These are phyloP conservation scores for Nicotiana sylvestris DNA, from an alignment of 257 asterid genomes.

Conservation along the genomic window DNA sequence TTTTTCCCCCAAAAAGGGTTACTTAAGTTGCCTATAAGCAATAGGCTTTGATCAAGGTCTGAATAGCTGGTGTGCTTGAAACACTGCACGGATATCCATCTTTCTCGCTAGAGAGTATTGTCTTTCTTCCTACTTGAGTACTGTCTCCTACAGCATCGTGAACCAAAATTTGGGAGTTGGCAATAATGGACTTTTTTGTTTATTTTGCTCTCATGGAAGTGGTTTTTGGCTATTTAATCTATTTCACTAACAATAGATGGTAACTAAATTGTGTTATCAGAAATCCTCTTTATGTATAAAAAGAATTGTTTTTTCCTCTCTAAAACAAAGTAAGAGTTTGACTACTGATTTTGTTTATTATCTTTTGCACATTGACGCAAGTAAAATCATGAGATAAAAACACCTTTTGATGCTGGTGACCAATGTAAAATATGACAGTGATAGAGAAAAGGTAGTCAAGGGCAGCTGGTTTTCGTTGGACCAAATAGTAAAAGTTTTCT, in stretches of 20 bases:
- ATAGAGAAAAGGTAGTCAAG: neutral
- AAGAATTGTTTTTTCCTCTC: neutral
- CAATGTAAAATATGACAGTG: neutral
- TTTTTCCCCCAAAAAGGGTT: neutral
- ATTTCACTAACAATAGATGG: neutral
- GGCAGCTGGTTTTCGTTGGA: neutral
- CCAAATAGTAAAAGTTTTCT: neutral
- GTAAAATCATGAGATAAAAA: neutral
- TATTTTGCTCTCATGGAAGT: neutral
- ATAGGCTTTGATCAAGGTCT: neutral
- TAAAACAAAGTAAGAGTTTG: neutral
- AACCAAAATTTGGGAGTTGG: neutral
- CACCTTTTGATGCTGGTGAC: neutral
- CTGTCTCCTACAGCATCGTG: neutral
- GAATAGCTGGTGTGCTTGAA: neutral
- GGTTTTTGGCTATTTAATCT: neutral
- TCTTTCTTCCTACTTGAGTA: neutral
- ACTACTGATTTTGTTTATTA: neutral
- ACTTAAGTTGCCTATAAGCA: neutral
- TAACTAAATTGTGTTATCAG: neutral
- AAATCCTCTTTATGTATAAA: neutral
- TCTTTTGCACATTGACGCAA: neutral
- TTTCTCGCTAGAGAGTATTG: slow-evolving; percentile 1
- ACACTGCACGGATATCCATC: neutral
- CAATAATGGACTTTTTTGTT: neutral